These are phyloP conservation scores for Ceratobasidium sp. DNA, from an alignment of 1,284 basidiomycete genomes.

Conservation along the genomic window DNA sequence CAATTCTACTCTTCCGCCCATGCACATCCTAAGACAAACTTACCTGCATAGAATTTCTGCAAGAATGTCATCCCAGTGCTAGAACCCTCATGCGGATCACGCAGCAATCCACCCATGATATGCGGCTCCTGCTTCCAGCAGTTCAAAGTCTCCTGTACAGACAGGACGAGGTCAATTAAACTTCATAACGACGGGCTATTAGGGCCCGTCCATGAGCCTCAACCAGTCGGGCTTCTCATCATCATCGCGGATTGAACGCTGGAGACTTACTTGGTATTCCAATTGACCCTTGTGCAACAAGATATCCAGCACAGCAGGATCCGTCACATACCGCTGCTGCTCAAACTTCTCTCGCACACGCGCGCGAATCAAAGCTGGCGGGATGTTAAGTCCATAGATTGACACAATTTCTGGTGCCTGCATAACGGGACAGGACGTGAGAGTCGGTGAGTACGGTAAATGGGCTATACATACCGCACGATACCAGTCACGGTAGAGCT, in stretches of 20 bases:
- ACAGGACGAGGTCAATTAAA: too few relatives aligned
- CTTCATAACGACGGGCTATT: too few relatives aligned
- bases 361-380: conserved; percentile 83
- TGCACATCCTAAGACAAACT: conserved; percentile 48
- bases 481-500: conserved; percentile 93
- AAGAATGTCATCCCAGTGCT: conserved; percentile 69
- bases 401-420: conserved; percentile 91
- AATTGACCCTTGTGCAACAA: conserved; percentile 86
- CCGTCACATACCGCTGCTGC: conserved; percentile 82
- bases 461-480: conserved; percentile 72
- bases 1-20: background rate
- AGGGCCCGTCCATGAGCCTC: too few relatives aligned
- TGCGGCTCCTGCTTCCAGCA: conserved; percentile 90
- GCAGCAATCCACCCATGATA: conserved; percentile 71
- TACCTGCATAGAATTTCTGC: conserved; percentile 87
- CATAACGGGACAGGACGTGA: conserved; percentile 20
- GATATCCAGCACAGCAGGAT: conserved; percentile 87
- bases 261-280: conserved; percentile 80
- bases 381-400: conserved; percentile 86
- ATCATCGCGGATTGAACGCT: too few relatives aligned
- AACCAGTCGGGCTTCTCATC: conserved; percentile 43
- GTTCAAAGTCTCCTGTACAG: conserved; percentile 76
- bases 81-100: conserved; percentile 60
- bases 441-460: background rate
- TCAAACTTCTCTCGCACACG: conserved; percentile 91